Base-by-base conservation (phyloP, 495 filamentous ascomycete species). In the Filosporella fistucella region DNA sequence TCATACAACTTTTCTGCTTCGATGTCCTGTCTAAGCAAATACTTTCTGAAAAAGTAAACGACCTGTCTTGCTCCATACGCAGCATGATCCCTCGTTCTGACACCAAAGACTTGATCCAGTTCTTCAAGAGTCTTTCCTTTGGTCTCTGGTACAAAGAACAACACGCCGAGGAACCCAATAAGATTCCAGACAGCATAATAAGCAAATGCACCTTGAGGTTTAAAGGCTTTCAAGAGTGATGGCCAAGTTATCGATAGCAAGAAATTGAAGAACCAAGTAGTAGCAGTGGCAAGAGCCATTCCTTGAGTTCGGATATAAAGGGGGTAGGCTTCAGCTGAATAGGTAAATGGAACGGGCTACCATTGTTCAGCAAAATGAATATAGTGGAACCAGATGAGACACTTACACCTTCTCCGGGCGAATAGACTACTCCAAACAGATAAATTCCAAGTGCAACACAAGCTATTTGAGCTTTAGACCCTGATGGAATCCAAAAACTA, bases 271-370 rank as follows among this genome's bases (percentile, higher is more conserved):
- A 80, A 81, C 22, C 84, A 70, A 42, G 78, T 82, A 2, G 80
- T 85, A 3, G 83, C 82, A 3, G 88, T 84, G 6, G 85, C 75
- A 66, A 81, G 83, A 3, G 72, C 75, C 85, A 89, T 89, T 45
- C 85, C 85, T n/a, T 85, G 70, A 54, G 87, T 83, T 47, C 85
- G 76, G 61, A 88, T 82, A 1, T 77, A 84, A 0, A 89, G 71
- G 0, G 86, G 86, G 63, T 83, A 89, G 0, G 85, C 86, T 60
- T 91, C 86, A 38, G 86, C 86, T 10, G 76, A 81, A 63, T 91
- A 89, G 9, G 85, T 81, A 56, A 89, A 91, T 0, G 88, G 86
- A 1, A 91, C 87, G 4, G 88, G 88, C 0, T n/a, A n/a, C n/a
- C n/a, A n/a, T n/a, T n/a, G n/a, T n/a, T n/a, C n/a, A n/a, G n/a